phyloP scores from a whole-genome alignment of 2,329 filamentous ascomycete species.

The Penicillium freii region DNA sequence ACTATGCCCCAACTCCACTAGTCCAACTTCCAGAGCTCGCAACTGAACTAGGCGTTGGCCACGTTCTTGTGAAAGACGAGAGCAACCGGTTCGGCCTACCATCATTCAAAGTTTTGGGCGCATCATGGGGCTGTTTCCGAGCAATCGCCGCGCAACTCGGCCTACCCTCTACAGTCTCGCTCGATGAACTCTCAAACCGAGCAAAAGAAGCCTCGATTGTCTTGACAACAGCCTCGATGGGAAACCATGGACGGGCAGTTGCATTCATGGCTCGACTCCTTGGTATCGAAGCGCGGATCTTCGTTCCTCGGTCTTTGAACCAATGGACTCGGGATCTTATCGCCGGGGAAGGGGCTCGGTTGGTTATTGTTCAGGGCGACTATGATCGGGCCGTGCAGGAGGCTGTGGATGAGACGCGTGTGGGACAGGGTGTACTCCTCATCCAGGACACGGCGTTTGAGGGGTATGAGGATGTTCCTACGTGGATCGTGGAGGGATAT shows the following conservation, averaged over 20 bases:
- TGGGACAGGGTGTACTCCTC: conserved; percentile 50
- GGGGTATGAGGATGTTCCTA: conserved; percentile 64
- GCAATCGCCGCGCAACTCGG: conserved; percentile 51
- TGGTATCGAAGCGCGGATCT: conserved; percentile 56
- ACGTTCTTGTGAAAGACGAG: conserved; percentile 70
- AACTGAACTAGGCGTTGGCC: conserved; percentile 54
- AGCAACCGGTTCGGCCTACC: conserved; percentile 65
- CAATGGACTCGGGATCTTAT: conserved; percentile 56
- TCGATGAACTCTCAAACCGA: conserved; percentile 45
- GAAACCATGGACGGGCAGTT: conserved; percentile 73
- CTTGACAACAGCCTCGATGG: conserved; percentile 67
- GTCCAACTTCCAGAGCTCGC: conserved; percentile 55
- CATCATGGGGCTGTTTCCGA: conserved; percentile 68
- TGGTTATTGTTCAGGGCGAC: conserved; percentile 55
- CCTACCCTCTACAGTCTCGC: conserved; percentile 43
- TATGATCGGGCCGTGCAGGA: conserved; percentile 64
- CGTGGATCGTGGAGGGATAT: conserved; percentile 78
- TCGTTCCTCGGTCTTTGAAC: conserved; percentile 62
- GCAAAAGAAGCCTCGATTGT: conserved; percentile 36
- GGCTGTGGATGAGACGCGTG: conserved; percentile 45
- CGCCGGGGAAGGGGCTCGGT: conserved; percentile 59
- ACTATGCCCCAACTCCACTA: conserved; percentile 58
- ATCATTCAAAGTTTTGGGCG: conserved; percentile 77
- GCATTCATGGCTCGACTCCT: conserved; percentile 65
- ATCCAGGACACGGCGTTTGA: conserved; percentile 68